Percentiles rank a stretch among this genome's conserved stretches.
phyloP scores from a whole-genome alignment of 306 rosid species.

The Vigna angularis region DNA sequence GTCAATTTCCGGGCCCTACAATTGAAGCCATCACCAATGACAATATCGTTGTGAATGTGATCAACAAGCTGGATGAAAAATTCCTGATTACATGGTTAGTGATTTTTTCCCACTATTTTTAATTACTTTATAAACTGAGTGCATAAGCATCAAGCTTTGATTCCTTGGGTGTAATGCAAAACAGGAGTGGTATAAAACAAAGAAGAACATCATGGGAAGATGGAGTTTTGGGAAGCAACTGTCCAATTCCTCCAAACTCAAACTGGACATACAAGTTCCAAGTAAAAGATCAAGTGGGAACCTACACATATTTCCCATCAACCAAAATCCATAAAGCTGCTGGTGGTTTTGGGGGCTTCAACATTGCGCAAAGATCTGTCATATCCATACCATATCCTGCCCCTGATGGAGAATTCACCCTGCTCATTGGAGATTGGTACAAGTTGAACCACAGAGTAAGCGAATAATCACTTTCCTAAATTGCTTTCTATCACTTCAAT shows the following conservation, averaged over 20 bases:
- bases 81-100: conserved; percentile 89
- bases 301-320: conserved; percentile 76
- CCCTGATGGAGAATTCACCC: conserved; percentile 67
- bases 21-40: conserved; percentile 81
- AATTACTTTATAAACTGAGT: not conserved
- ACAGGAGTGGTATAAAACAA: conserved; percentile 84
- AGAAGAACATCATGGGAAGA: conserved; percentile 86
- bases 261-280: conserved; percentile 92
- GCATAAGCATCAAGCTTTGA: not conserved
- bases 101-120: not conserved
- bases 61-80: conserved; percentile 76
- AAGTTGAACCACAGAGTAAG: conserved; percentile 65
- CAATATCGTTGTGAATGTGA: conserved; percentile 68
- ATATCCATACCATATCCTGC: conserved; percentile 70
- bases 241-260: conserved; percentile 84
- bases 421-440: conserved; percentile 83
- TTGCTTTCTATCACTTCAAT: not conserved
- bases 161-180: conserved; percentile 26
- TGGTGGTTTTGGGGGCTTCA: conserved; percentile 83
- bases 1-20: conserved; percentile 90
- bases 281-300: conserved; percentile 85
- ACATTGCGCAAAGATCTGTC: conserved; percentile 67
- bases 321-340: conserved; percentile 71
- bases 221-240: conserved; percentile 87
- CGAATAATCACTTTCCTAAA: not conserved